phyloP scores from a whole-genome alignment of 139 green algal species.

The Dunaliella primolecta region DNA sequence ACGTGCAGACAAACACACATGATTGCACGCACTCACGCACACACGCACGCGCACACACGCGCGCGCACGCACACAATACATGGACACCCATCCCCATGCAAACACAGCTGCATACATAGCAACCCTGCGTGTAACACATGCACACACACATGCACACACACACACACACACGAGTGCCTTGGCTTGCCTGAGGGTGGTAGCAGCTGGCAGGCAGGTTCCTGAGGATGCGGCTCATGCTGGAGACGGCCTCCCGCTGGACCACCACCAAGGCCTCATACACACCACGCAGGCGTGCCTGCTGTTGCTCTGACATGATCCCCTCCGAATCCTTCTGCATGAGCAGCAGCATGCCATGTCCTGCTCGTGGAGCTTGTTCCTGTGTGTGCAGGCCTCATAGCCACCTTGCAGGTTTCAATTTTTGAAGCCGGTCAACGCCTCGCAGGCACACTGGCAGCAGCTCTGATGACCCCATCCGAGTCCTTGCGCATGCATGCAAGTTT shows the following conservation, averaged over 20 bases:
- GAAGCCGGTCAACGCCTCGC: too few relatives aligned
- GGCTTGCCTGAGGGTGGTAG: neutral
- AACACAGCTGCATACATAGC: too few relatives aligned
- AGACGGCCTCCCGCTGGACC: neutral
- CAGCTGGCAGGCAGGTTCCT: neutral
- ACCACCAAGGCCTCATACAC: neutral
- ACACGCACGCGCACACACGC: neutral
- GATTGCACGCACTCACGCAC: too few relatives aligned
- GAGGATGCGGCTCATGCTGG: neutral
- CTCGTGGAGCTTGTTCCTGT: too few relatives aligned
- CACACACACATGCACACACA: neutral
- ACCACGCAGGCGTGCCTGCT: neutral
- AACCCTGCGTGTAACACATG: too few relatives aligned
- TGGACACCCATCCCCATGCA: neutral
- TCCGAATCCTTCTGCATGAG: neutral
- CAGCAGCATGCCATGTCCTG: neutral
- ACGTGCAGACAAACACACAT: neutral
- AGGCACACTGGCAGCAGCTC: too few relatives aligned
- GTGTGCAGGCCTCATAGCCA: too few relatives aligned
- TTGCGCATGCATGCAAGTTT: too few relatives aligned
- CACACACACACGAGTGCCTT: too few relatives aligned
- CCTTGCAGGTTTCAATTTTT: too few relatives aligned
- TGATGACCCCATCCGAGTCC: too few relatives aligned
- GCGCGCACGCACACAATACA: neutral
- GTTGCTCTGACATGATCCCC: neutral